Percentiles rank a stretch among this genome's conserved stretches.
phyloP scores from a whole-genome alignment of 139 green algal species.

The Micractinium sp. region DNA sequence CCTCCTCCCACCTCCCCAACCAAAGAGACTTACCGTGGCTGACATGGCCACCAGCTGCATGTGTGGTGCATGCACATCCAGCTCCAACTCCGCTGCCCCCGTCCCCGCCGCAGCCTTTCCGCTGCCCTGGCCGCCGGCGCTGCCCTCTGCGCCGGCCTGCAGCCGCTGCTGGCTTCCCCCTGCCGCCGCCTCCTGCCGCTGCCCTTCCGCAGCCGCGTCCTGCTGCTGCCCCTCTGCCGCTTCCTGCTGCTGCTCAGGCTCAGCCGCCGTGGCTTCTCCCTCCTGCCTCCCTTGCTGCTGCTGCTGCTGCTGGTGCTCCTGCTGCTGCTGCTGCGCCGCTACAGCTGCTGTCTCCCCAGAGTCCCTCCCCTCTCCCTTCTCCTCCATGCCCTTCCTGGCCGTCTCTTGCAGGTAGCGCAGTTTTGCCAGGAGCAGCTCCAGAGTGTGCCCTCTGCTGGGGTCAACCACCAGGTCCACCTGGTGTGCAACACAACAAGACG shows the following conservation, averaged over 20 bases:
- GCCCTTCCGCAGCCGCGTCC: background rate
- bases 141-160: background rate
- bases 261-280: background rate
- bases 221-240: background rate
- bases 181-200: background rate
- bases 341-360: too few species aligned
- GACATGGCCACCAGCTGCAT: conserved; percentile 15
- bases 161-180: background rate
- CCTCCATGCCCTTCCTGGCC: background rate
- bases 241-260: too few species aligned
- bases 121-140: background rate
- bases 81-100: too few species aligned
- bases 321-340: background rate
- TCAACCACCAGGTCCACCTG: conserved; percentile 58
- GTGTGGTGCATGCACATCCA: background rate
- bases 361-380: too few species aligned
- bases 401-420: conserved; percentile 55
- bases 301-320: background rate
- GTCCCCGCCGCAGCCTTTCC: background rate
- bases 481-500: too few species aligned
- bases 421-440: conserved; percentile 96
- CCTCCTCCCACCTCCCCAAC: too few species aligned
- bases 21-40: background rate
- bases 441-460: conserved; percentile 65
- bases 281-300: background rate